Evolutionary conservation across 148 eudicot genomes (phyloP).

Genomic region (Nyssa sinensis): DNA sequence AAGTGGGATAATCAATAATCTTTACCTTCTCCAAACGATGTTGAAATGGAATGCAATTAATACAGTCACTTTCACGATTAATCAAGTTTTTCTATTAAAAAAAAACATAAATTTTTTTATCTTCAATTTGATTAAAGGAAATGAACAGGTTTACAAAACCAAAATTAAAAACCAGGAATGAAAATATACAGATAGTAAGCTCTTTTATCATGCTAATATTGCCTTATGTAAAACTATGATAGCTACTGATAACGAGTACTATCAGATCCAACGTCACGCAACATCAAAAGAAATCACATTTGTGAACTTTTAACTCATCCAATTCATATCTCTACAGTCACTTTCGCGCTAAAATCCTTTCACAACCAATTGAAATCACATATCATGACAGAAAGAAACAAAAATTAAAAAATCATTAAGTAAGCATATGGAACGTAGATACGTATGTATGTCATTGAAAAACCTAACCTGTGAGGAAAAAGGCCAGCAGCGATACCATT

Average conservation of each 20-base stretch:
- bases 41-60: background rate
- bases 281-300: background rate
- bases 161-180: background rate
- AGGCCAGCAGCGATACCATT: slow-evolving; percentile 71
- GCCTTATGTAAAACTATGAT: background rate
- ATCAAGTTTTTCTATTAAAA: too few species aligned
- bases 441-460: background rate
- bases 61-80: too few species aligned
- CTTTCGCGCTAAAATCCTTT: too few species aligned
- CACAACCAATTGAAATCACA: background rate
- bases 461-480: slow-evolving; percentile 69
- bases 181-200: background rate
- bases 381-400: background rate
- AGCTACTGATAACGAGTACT: background rate
- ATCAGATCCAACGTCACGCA: background rate
- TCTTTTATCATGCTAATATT: background rate
- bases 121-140: too few species aligned
- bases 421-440: background rate
- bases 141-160: background rate
- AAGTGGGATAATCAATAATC: slow-evolving; percentile 1
- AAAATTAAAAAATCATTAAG: background rate
- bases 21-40: background rate
- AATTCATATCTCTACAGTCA: background rate
- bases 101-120: too few species aligned
- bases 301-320: background rate